Percentiles rank a stretch among this genome's conserved stretches.
These are phyloP conservation scores for Phialophora macrospora DNA, from an alignment of 2,329 filamentous ascomycete species.

Conservation along the genomic window DNA sequence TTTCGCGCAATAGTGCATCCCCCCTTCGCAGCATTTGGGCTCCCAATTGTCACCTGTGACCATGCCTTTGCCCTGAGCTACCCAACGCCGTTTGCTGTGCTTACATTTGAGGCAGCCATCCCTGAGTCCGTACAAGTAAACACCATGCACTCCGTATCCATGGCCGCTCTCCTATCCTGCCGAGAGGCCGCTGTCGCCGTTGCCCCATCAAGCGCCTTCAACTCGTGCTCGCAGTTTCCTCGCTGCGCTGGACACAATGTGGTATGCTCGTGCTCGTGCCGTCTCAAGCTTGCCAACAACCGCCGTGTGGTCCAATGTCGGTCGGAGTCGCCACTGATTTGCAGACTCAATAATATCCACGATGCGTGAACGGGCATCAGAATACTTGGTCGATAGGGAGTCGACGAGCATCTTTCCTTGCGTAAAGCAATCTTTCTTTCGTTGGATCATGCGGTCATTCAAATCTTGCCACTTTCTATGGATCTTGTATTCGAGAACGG, in stretches of 20 bases:
- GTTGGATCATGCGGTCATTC: constrained; percentile 1
- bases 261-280: constrained; percentile 29
- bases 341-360: constrained; percentile 2
- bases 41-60: neutral
- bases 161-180: neutral
- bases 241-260: constrained; percentile 27
- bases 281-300: constrained; percentile 23
- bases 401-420: constrained; percentile 9
- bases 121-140: constrained; percentile 2
- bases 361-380: constrained; percentile 5
- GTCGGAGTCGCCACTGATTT: neutral
- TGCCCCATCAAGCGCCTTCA: neutral
- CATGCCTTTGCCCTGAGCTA: neutral
- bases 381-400: constrained; percentile 8
- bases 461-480: neutral
- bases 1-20: constrained; percentile 12
- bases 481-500: neutral
- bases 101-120: neutral
- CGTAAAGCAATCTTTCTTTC: constrained; percentile 1
- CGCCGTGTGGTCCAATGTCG: neutral
- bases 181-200: neutral
- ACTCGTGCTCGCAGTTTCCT: constrained; percentile 11
- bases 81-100: constrained; percentile 9
- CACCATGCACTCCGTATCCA: neutral
- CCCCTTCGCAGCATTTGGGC: neutral